Evolutionary conservation across 129 eudicot species (phyloP).

Genomic region (Escallonia herrerae): DNA sequence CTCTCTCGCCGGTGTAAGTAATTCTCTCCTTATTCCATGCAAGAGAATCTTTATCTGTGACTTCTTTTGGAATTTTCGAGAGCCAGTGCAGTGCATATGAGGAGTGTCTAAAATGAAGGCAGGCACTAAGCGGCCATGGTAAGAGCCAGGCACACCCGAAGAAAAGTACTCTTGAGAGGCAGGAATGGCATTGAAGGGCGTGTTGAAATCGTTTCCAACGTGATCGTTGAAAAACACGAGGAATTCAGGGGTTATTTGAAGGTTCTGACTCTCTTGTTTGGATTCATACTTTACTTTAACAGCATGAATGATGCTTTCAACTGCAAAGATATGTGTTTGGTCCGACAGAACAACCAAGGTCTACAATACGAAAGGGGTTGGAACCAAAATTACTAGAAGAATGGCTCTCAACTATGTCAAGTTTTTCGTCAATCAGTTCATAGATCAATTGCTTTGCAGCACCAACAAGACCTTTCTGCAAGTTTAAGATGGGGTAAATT

Average conservation of each 20-base stretch:
- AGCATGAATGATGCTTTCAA: not conserved
- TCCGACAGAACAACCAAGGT: constrained; percentile 5
- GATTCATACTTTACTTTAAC: not conserved
- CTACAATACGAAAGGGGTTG: not conserved
- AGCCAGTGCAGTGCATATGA: constrained; percentile 24
- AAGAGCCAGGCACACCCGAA: constrained; percentile 23
- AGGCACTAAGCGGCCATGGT: constrained; percentile 2
- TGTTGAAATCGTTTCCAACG: constrained; percentile 19
- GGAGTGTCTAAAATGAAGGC: too few relatives aligned
- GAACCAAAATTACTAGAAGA: not conserved
- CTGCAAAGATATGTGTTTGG: constrained; percentile 9
- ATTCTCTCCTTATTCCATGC: constrained; percentile 19
- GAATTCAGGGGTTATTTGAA: constrained; percentile 5
- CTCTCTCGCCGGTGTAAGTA: constrained; percentile 6
- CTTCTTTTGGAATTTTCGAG: constrained; percentile 9
- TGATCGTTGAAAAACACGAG: constrained; percentile 20
- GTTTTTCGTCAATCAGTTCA: not conserved
- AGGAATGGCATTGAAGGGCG: constrained; percentile 19
- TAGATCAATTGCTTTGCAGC: not conserved
- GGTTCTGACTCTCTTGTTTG: not conserved
- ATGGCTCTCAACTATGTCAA: not conserved
- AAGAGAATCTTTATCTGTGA: not conserved
- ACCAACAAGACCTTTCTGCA: constrained; percentile 17
- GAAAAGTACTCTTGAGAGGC: constrained; percentile 2
- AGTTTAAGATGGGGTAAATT: not conserved